Base-by-base conservation (phyloP, 768 basidiomycete species). In the Termitomyces sp. region DNA sequence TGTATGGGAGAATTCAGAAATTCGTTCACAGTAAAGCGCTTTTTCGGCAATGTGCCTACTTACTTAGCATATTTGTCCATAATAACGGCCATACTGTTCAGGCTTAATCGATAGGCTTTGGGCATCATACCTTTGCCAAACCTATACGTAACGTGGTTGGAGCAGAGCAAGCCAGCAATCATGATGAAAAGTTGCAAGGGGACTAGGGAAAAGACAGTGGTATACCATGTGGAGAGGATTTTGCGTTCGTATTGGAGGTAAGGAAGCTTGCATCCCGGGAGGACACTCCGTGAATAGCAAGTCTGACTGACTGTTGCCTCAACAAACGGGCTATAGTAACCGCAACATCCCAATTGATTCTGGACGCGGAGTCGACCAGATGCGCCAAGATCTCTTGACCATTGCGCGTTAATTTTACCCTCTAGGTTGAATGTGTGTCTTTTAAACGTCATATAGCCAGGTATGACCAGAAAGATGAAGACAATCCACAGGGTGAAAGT, bases 81-180 rank as follows among this genome's bases (percentile, higher is more conserved):
- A 68, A 93, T 90, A 53, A 88, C 79, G 3, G 86, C 87, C 86
- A 92, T 88, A 59, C 81, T 85, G 58, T 78, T 80, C 77, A 82
- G 73, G 72, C 84, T 85, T 46, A 92, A 76, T 36, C 89, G 77
- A 70, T 93, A 92, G 15, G 86, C 83, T 76, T 90, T 88, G 57
- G 90, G 90, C 79, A 87, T 90, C 84, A 92, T 85, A 58, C 91
- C 90, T 75, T 92, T 92, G 10, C 90, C 90, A 69, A 92, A 92
- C 52, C 90, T 79, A 68, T 91, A 92, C 22, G 90, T 92, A 68
- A 93, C 84, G 63, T 92, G 90, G 71, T 90, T 92, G 24, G 85
- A 85, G 69, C 87, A 92, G 51, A 92, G 70, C 55, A 92, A 70
- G 15, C 77, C 84, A 1, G 77, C 74, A 59, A 88, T 59, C 65